Base-by-base conservation (phyloP, 2,329 filamentous ascomycete genomes). In the Niveomyces coronatus region DNA sequence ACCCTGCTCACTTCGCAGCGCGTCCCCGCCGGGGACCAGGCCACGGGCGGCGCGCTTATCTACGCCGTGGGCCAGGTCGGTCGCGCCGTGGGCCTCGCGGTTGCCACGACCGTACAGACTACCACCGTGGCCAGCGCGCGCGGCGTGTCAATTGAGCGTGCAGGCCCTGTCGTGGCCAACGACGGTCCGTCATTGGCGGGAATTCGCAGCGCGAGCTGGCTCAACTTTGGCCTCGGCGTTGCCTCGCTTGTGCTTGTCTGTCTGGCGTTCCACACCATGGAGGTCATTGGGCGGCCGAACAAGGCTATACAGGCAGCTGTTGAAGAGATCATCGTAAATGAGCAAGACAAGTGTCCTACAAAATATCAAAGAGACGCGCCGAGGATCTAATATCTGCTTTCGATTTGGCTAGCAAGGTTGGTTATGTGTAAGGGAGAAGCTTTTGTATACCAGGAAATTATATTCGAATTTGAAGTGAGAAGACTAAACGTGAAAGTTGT, bases 51-150 rank as follows among this genome's bases (percentile, higher is more conserved):
- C 1, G 80, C 77, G 0, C 65, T 83, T 8, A 74, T 84, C 51
- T 82, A 82, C 42, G 70, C 78, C 0, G 70, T 78, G 10, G 74
- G 74, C 0, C 77, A 82, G 49, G 62, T 83, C 22, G 79, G 79
- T 0, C 64, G 79, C 6, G 71, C 79, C 1, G 68, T 84, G n/a
- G 71, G 76, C 2, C 60, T 84, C 1, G 79, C 79, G 1, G 63
- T 84, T 22, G 72, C 69, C 3, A 82, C 79, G 0, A 76, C 76
- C 0, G 61, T 82, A 2, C 78, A 84, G 52, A 76, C 75, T 0
- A 69, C 74, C 0, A 69, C 80, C 16, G 71, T 77, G 58, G 71
- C 71, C 0, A 53, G 60, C 3, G 59, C 62, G 17, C 60, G 68
- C 19, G 60, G 60, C 3, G 60, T 68, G 0, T 33, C 53, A 1